phyloP scores from a whole-genome alignment of 192 early-diverging fungal species.

The Mortierella claussenii region DNA sequence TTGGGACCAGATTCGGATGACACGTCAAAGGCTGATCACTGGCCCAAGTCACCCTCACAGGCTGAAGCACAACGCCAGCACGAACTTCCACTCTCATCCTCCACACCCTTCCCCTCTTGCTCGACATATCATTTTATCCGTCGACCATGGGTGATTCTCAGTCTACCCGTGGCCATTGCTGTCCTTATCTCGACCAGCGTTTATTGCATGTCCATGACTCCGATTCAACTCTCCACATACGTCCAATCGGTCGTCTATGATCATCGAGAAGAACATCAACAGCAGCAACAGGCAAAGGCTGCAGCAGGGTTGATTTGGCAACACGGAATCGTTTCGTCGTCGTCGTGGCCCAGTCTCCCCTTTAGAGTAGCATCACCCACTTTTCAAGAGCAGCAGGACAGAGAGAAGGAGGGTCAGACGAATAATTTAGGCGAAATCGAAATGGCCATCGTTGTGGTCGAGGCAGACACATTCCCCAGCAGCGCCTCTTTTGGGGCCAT shows the following conservation, averaged over 20 bases:
- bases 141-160: slow-evolving; percentile 15
- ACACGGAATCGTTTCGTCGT: not conserved
- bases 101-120: not conserved
- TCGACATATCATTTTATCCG: not conserved
- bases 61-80: not conserved
- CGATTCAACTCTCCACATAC: not conserved
- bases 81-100: not conserved
- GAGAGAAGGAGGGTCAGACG: too few relatives aligned
- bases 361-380: too few relatives aligned
- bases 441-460: too few relatives aligned
- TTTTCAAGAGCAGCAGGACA: too few relatives aligned
- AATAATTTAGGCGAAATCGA: too few relatives aligned
- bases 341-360: not conserved
- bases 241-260: not conserved
- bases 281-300: not conserved
- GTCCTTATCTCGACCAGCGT: slow-evolving; percentile 16
- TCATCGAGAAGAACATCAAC: not conserved
- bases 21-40: too few relatives aligned
- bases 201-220: slow-evolving; percentile 10
- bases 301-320: not conserved
- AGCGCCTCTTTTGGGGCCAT: too few relatives aligned
- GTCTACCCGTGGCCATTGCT: slow-evolving; percentile 17
- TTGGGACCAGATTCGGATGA: too few relatives aligned
- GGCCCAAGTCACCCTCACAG: not conserved
- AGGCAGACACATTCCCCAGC: too few relatives aligned